phyloP scores from a whole-genome alignment of 257 asterid species.

The Nicotiana undulata region DNA sequence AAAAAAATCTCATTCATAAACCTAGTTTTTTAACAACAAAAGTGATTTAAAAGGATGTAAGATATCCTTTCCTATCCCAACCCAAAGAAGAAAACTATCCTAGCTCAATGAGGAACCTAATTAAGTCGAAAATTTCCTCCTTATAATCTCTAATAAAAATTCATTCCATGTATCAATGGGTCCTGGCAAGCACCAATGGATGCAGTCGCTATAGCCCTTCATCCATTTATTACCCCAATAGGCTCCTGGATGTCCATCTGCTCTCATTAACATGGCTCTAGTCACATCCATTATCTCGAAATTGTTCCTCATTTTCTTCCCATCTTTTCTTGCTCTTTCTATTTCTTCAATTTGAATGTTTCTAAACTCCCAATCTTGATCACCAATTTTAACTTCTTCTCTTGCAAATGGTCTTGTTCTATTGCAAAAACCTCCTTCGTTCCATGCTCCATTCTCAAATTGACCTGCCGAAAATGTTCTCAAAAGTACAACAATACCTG shows the following conservation, averaged over 20 bases:
- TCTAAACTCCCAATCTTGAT: constrained; percentile 15
- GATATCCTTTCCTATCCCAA: too few species aligned
- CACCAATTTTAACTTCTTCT: constrained; percentile 9
- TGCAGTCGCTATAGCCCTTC: constrained; percentile 44
- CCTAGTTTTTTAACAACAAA: too few species aligned
- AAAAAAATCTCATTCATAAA: too few species aligned
- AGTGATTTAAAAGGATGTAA: too few species aligned
- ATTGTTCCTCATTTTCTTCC: constrained; percentile 9
- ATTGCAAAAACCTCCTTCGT: constrained; percentile 35
- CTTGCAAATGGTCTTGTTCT: constrained; percentile 25
- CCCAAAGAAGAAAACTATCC: too few species aligned
- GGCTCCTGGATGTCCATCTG: constrained; percentile 41
- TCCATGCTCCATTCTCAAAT: constrained; percentile 44
- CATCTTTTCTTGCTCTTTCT: constrained; percentile 15
- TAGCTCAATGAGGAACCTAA: too few species aligned
- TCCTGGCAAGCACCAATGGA: constrained; percentile 54
- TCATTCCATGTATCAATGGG: constrained; percentile 43
- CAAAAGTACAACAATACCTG: constrained; percentile 5
- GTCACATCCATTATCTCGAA: constrained; percentile 37
- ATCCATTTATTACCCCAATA: constrained; percentile 28
- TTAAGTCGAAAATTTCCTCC: neutral
- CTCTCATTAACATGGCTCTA: constrained; percentile 34
- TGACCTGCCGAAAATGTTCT: constrained; percentile 40
- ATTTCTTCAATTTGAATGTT: constrained; percentile 31
- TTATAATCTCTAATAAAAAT: constrained; percentile 21